Percentiles rank a stretch among this genome's conserved stretches.
phyloP scores from a whole-genome alignment of 1,284 basidiomycete species.

The Dichomitus squalens region DNA sequence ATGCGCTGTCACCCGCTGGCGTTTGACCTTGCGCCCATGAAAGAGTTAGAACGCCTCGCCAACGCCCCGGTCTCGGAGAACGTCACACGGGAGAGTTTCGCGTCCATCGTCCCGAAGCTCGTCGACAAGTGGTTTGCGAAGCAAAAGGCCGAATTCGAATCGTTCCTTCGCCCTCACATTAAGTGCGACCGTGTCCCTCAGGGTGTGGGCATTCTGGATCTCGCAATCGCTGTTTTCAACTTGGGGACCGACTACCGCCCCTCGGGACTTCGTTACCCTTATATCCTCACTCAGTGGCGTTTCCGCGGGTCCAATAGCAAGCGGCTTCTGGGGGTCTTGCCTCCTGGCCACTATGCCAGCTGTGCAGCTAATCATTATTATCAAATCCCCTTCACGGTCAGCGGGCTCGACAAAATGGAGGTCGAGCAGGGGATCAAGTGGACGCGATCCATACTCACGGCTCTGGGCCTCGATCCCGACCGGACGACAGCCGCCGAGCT shows the following conservation, averaged over 20 bases:
- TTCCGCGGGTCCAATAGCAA: neutral
- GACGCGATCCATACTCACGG: neutral
- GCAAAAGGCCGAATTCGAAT: neutral
- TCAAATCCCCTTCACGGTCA: neutral
- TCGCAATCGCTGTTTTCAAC: constrained; percentile 9
- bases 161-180: neutral
- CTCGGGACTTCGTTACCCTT: constrained; percentile 1
- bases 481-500: neutral
- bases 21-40: constrained; percentile 6
- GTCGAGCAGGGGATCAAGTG: neutral
- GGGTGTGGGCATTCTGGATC: constrained; percentile 3
- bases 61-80: constrained; percentile 1
- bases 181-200: neutral
- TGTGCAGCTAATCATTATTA: too few relatives aligned
- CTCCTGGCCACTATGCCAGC: neutral
- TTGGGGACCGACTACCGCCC: too few relatives aligned
- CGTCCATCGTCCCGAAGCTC: neutral
- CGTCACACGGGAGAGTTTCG: constrained; percentile 3
- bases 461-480: neutral
- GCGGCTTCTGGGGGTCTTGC: neutral
- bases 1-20: constrained; percentile 4
- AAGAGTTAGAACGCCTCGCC: neutral
- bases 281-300: neutral
- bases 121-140: neutral
- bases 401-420: neutral